Evolutionary conservation across 1,139 yeast species (phyloP).

Genomic region (Yamadazyma triangularis): DNA sequence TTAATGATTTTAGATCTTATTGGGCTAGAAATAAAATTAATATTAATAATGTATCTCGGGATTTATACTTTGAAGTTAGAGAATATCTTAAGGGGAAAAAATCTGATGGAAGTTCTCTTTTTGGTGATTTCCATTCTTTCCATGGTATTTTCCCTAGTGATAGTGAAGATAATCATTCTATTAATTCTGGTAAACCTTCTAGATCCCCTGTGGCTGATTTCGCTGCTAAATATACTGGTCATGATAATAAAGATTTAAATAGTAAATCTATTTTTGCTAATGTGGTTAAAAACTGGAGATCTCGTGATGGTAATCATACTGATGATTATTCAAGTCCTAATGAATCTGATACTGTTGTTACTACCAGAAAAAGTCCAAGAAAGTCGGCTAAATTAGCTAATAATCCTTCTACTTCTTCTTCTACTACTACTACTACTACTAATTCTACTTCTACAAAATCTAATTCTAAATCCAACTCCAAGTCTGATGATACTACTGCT

Average conservation of each 20-base stretch:
- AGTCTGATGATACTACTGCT: too few relatives aligned
- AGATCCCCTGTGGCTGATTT: constrained; percentile 55
- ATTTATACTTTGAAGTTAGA: constrained; percentile 76
- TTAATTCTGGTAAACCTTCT: constrained; percentile 13
- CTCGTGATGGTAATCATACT: constrained; percentile 22
- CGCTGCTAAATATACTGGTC: constrained; percentile 58
- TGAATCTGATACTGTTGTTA: constrained; percentile 12
- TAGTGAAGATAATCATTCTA: constrained; percentile 23
- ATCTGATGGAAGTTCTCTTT: constrained; percentile 20
- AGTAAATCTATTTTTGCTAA: constrained; percentile 50
- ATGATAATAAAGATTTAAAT: constrained; percentile 45
- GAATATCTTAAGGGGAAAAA: constrained; percentile 61
- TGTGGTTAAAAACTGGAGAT: constrained; percentile 63
- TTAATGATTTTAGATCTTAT: constrained; percentile 78
- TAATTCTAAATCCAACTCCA: not conserved
- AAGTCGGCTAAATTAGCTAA: constrained; percentile 6
- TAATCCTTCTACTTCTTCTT: too few relatives aligned
- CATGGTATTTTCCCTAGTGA: constrained; percentile 21
- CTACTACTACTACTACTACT: constrained; percentile 4
- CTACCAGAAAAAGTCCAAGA: constrained; percentile 9
- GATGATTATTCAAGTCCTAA: constrained; percentile 14
- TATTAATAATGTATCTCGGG: constrained; percentile 72
- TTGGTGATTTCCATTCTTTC: constrained; percentile 6
- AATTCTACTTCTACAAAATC: not conserved
- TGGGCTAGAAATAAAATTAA: constrained; percentile 72